Base-by-base conservation (phyloP, 129 eudicot genomes). In the Mikania micrantha region DNA sequence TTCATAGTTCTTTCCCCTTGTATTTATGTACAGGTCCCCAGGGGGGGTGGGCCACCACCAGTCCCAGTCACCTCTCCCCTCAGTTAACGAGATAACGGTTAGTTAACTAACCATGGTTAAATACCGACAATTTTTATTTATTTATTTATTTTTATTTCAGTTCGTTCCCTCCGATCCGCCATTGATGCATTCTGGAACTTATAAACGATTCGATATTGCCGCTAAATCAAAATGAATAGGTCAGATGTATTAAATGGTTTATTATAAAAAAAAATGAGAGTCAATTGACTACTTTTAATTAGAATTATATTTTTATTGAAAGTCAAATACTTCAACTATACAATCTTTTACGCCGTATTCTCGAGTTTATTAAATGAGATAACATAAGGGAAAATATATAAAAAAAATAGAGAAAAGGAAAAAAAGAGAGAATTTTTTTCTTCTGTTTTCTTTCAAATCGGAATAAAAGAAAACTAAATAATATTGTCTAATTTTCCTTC, bases 91-190 rank as follows among this genome's bases (percentile, higher is more conserved):
- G 34, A 52, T 50, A 28, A 44, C 73, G 47, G 74, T 73, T 64
- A 36, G 13, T 16, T 39, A 25, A 9, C 36, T 80, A 77, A 84
- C 88, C 80, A 64, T 40, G 24, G 92, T 86, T 80, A 86, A 40
- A 71, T 70, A 75, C 88, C 86, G 92, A 86, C 92, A 85, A 47
- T 5, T n/a, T n/a, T n/a, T n/a, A n/a, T n/a, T n/a, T n/a, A n/a
- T n/a, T n/a, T n/a, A n/a, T n/a, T n/a, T n/a, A 2, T 47, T 17
- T 47, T 2, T 16, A 36, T 72, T 59, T 60, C 59, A 61, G 24
- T 52, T 74, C 78, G 11, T 52, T 20, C 16, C 11, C 69, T n/a
- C 70, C 38, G 24, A 24, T 52, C 24, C 31, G 24, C 62, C 44
- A 35, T 72, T 47, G 19, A 35, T 45, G 38, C 52, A 61, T 60